Percentiles rank a stretch among this genome's conserved stretches.
phyloP scores from a whole-genome alignment of 441 rosid genomes.

The Euphorbia schlechtendalii region DNA sequence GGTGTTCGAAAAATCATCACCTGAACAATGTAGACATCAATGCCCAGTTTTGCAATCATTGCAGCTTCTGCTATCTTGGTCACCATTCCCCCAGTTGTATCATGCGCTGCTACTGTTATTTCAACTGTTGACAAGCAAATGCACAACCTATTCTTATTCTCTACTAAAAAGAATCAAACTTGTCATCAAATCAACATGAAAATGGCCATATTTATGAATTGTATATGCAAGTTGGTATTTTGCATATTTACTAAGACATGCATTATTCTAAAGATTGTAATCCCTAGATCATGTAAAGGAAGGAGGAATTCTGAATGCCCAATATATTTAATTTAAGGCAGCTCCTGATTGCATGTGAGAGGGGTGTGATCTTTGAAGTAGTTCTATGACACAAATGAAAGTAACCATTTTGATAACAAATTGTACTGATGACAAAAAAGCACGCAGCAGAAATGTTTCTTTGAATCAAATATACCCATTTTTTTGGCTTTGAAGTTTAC shows the following conservation, averaged over 20 bases:
- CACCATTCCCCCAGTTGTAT: constrained; percentile 91
- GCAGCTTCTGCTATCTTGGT: constrained; percentile 93
- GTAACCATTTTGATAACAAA: neutral
- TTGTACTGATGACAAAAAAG: neutral
- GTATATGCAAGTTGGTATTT: neutral
- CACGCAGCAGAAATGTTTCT: neutral
- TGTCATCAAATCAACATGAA: neutral
- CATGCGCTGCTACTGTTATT: constrained; percentile 76
- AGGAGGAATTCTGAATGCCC: no score
- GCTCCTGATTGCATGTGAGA: neutral
- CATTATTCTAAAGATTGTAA: neutral
- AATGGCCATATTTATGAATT: neutral
- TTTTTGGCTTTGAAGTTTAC: neutral
- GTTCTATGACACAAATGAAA: neutral
- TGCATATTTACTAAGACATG: neutral
- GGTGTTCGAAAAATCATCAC: constrained; percentile 21
- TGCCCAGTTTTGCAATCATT: constrained; percentile 77
- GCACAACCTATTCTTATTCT: neutral
- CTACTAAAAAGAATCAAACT: no score
- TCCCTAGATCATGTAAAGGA: no score
- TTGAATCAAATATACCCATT: neutral
- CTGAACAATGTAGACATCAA: constrained; percentile 90
- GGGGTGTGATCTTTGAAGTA: neutral
- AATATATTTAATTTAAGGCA: neutral
- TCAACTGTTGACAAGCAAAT: constrained; percentile 43